Percentiles rank a stretch among this genome's conserved stretches.
phyloP scores from a whole-genome alignment of 2,329 filamentous ascomycete species.

The Myrmaecium sp. region DNA sequence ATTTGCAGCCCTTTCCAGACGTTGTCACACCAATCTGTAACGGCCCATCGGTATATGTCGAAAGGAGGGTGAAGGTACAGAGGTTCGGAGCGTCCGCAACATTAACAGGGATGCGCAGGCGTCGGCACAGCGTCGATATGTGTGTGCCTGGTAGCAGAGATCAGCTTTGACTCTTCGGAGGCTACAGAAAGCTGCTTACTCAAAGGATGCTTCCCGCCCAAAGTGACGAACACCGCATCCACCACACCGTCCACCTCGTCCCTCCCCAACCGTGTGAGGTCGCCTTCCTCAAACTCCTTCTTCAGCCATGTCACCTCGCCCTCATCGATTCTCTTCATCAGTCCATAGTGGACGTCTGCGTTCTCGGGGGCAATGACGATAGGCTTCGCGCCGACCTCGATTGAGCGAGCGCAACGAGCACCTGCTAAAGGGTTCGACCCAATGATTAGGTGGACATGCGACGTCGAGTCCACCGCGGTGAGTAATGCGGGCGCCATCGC shows the following conservation, averaged over 20 bases:
- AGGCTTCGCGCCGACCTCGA: slow-evolving; percentile 67
- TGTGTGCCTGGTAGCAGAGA: slow-evolving; percentile 43
- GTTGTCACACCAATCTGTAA: slow-evolving; percentile 92
- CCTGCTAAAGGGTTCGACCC: slow-evolving; percentile 80
- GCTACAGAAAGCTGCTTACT: slow-evolving; percentile 20
- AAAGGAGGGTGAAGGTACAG: slow-evolving; percentile 79
- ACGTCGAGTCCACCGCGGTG: slow-evolving; percentile 51
- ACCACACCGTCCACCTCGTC: slow-evolving; percentile 62
- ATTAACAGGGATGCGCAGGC: slow-evolving; percentile 79
- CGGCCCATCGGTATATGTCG: slow-evolving; percentile 76
- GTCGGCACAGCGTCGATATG: slow-evolving; percentile 59
- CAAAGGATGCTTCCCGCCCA: slow-evolving; percentile 31
- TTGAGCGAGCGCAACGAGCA: slow-evolving; percentile 60
- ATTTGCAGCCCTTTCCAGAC: slow-evolving; percentile 84
- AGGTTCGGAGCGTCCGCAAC: slow-evolving; percentile 74
- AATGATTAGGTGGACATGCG: slow-evolving; percentile 66
- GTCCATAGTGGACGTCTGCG: slow-evolving; percentile 40
- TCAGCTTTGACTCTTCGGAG: not conserved
- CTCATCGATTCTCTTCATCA: slow-evolving; percentile 48
- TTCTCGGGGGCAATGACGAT: slow-evolving; percentile 58
- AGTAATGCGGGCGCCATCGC: slow-evolving; percentile 46
- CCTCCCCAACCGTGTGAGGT: slow-evolving; percentile 63
- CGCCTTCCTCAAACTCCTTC: slow-evolving; percentile 49
- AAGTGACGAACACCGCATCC: slow-evolving; percentile 82
- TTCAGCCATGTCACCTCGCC: slow-evolving; percentile 49